These are phyloP conservation scores for Sungouiozyma ichnusensis DNA, from an alignment of 805 yeast species.

Conservation along the genomic window DNA sequence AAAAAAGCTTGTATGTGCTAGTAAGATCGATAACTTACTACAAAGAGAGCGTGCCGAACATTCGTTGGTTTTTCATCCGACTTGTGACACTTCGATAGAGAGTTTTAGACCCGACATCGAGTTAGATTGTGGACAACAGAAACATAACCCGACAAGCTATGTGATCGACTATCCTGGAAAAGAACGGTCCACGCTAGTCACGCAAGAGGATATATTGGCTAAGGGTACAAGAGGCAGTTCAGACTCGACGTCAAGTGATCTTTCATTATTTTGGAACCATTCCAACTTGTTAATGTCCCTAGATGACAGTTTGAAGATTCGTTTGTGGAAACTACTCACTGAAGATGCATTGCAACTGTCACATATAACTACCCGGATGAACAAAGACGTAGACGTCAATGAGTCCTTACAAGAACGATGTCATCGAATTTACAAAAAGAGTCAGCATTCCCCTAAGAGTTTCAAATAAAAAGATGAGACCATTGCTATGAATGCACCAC, in stretches of 20 bases:
- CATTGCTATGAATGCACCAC: not conserved
- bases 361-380: not conserved
- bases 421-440: slow-evolving; percentile 1
- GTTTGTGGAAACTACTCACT: not conserved
- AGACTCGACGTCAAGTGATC: not conserved
- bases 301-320: not conserved
- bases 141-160: not conserved
- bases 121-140: slow-evolving; percentile 13
- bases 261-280: slow-evolving; percentile 1
- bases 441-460: not conserved
- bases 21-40: slow-evolving; percentile 12
- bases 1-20: slow-evolving; percentile 15
- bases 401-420: slow-evolving; percentile 1
- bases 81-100: slow-evolving; percentile 6
- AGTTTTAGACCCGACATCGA: slow-evolving; percentile 22
- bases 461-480: not conserved
- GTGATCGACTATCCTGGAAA: not conserved
- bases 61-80: slow-evolving; percentile 21
- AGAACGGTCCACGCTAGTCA: not conserved
- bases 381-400: not conserved
- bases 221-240: not conserved
- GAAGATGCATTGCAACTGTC: not conserved
- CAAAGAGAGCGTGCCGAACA: slow-evolving; percentile 24
- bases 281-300: not conserved
- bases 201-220: too few relatives aligned